These are phyloP conservation scores for Dictyostelium citrinum DNA, from an alignment of 78 protist genomes.

Conservation along the genomic window DNA sequence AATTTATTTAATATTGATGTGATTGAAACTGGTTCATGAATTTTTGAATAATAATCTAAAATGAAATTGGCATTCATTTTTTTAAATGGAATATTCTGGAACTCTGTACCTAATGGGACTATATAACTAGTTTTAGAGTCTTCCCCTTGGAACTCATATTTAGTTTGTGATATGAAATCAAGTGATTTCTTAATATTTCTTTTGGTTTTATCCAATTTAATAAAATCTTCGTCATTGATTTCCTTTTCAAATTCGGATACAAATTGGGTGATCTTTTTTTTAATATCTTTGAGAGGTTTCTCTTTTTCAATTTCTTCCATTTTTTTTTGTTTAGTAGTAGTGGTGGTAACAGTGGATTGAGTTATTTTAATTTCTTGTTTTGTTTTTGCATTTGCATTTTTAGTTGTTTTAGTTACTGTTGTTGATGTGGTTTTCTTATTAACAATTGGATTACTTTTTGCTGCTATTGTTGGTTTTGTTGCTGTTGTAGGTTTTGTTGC, in stretches of 20 bases:
- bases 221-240: not conserved
- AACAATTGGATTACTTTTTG: not conserved
- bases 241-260: not conserved
- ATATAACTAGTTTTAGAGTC: not conserved
- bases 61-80: not conserved
- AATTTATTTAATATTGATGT: not conserved
- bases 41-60: not conserved
- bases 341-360: not conserved
- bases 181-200: not conserved
- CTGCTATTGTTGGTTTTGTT: not conserved
- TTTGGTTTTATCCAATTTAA: not conserved
- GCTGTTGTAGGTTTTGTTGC: too few relatives aligned
- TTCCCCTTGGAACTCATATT: too few relatives aligned
- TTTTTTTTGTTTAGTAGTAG: not conserved
- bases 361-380: not conserved
- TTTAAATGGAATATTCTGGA: not conserved
- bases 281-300: not conserved
- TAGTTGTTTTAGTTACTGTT: not conserved
- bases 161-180: not conserved
- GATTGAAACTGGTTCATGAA: not conserved
- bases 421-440: not conserved
- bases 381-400: not conserved
- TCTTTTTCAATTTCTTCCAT: not conserved
- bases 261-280: not conserved
- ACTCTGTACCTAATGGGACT: not conserved